phyloP scores from a whole-genome alignment of 2,329 filamentous ascomycete genomes.

The Lecanicillium sp. region DNA sequence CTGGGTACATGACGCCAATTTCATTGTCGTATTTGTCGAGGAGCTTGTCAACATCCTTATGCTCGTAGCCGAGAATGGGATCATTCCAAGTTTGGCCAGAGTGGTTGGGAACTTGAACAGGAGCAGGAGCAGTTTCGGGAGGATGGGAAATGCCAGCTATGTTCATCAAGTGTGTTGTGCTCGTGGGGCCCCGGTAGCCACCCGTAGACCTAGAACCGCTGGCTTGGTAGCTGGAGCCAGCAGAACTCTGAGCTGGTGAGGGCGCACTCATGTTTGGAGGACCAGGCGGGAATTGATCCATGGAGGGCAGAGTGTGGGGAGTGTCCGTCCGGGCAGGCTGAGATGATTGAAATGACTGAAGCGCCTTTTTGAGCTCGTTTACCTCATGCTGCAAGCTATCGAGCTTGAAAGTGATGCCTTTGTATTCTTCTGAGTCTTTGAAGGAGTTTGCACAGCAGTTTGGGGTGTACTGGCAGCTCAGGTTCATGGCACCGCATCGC shows the following conservation, averaged over 20 bases:
- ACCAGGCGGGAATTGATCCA: constrained; percentile 37
- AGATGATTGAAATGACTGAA: constrained; percentile 61
- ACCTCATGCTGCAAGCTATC: constrained; percentile 76
- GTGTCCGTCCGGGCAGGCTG: constrained; percentile 41
- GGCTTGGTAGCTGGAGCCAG: constrained; percentile 29
- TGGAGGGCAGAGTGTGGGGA: constrained; percentile 37
- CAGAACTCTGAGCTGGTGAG: constrained; percentile 38
- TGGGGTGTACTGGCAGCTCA: constrained; percentile 59
- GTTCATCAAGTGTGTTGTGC: constrained; percentile 78
- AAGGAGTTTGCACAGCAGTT: constrained; percentile 71
- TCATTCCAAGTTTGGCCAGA: constrained; percentile 53
- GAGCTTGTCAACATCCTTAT: constrained; percentile 73
- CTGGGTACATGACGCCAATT: constrained; percentile 86
- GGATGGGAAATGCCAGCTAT: constrained; percentile 81
- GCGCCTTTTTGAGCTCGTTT: constrained; percentile 64
- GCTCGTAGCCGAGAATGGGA: constrained; percentile 71
- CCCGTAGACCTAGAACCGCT: constrained; percentile 48
- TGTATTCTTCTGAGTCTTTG: constrained; percentile 90
- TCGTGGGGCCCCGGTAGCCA: constrained; percentile 78
- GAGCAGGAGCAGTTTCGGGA: constrained; percentile 73
- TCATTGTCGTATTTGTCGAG: constrained; percentile 83
- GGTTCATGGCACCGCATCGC: constrained; percentile 61
- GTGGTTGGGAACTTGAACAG: too few species aligned
- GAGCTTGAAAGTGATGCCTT: constrained; percentile 70
- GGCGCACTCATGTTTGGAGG: constrained; percentile 22